Base-by-base conservation (phyloP, 2,329 filamentous ascomycete species). In the Parastagonospora nodorum region DNA sequence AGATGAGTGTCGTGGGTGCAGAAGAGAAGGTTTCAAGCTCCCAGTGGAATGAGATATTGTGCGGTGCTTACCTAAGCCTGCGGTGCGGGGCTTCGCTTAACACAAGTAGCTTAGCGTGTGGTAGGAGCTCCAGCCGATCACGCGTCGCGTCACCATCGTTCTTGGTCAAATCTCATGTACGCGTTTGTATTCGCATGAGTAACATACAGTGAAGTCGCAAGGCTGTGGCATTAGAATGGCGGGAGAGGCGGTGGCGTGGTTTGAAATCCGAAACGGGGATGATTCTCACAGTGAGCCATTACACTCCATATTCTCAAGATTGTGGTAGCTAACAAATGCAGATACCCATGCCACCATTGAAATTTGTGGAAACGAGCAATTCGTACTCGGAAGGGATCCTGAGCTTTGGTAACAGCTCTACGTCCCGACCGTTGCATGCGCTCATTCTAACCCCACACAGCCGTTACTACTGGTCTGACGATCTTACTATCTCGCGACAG, bases 1-100 rank as follows among this genome's bases (percentile, higher is more conserved):
- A 75, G 73, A 75, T 75, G 68, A 74, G 71, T 71, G 69, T 71
- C 67, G 71, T 62, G 65, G 71, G 62, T 74, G 71, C 61, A 71
- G 67, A 61, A 67, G 60, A 64, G 62, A 67, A 64, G 63, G 63
- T 50, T 33, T 50, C 51, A 47, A 60, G 61, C 55, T 60, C 19
- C 19, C 53, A 48, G 42, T 35, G 27, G 41, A 60, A 44, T 48
- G 41, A 46, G 43, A 50, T 48, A 48, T 48, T 57, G 51, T 50
- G 57, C 8, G 42, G 42, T 16, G 42, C 42, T 45, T 45, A 45
- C 24, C 15, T 45, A 45, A 45, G 42, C 31, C 14, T 37, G 42
- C 32, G 12, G 35, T 61, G 66, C 62, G 66, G 61, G 60, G 60
- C 58, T 52, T 63, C 55, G 57, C 56, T 63, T 64, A 64, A 32